Percentiles rank a stretch among this genome's conserved stretches.
Conservation (phyloP, 2,329 filamentous ascomycete genomes). For the Colletotrichum zoysiae region DNA sequence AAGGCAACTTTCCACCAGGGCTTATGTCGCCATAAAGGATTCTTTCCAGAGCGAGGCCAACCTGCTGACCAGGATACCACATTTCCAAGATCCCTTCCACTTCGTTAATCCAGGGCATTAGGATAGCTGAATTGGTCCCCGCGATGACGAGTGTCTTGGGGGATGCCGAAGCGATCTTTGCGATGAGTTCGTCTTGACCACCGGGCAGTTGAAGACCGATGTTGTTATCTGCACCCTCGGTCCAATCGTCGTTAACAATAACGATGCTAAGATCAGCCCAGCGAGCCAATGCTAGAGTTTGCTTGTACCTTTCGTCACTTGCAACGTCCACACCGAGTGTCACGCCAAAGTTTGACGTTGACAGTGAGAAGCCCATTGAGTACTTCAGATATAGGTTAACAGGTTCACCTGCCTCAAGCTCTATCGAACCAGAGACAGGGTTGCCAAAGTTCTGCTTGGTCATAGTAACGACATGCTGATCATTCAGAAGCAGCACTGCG, state of each 20-base stretch:
- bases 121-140: conserved; percentile 13
- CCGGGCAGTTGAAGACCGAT: conserved; percentile 15
- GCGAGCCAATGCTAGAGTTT: not conserved
- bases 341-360: conserved; percentile 10
- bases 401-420: no score
- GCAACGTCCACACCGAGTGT: conserved; percentile 18
- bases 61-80: conserved; percentile 37
- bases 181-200: conserved; percentile 16
- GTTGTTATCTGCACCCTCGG: conserved; percentile 17
- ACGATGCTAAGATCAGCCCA: conserved; percentile 25
- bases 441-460: conserved; percentile 21
- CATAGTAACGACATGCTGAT: conserved; percentile 47
- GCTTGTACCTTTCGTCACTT: not conserved
- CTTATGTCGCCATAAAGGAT: conserved; percentile 33
- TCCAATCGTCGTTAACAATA: conserved; percentile 12
- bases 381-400: not conserved
- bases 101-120: conserved; percentile 23
- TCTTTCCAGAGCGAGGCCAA: conserved; percentile 23
- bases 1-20: conserved; percentile 36
- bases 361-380: conserved; percentile 24
- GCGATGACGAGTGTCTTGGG: conserved; percentile 8
- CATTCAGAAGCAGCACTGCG: conserved; percentile 50
- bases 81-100: conserved; percentile 25
- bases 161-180: not conserved
- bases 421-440: not conserved